Evolutionary conservation across 164 flowering plant species (phyloP).

Genomic region (Kalanchoe fedtschenkoi): DNA sequence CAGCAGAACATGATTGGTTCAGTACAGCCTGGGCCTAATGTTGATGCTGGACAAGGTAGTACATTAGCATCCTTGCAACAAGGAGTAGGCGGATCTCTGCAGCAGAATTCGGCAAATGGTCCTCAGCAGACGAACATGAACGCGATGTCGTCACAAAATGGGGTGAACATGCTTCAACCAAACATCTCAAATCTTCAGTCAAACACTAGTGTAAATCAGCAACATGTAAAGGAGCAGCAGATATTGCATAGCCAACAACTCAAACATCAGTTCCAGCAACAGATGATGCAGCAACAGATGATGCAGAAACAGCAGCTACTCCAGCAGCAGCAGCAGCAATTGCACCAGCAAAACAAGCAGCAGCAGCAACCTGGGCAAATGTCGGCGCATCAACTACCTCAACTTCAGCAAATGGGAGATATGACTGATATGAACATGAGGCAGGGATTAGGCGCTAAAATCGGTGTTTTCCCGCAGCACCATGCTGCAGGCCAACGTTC

Average conservation of each 20-base stretch:
- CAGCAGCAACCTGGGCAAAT: conserved; percentile 41
- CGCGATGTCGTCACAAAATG: conserved; percentile 42
- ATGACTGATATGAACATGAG: conserved; percentile 2
- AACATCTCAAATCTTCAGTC: conserved; percentile 41
- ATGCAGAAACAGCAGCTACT: conserved; percentile 31
- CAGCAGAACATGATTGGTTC: conserved; percentile 51
- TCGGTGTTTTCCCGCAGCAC: conserved; percentile 28
- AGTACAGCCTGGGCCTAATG: conserved; percentile 41
- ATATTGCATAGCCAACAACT: conserved; percentile 41
- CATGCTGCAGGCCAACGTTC: conserved; percentile 39
- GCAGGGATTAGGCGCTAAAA: neutral
- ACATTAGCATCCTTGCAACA: conserved; percentile 44
- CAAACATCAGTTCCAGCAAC: conserved; percentile 46
- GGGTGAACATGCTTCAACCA: conserved; percentile 37
- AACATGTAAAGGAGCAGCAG: conserved; percentile 32
- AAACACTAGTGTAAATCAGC: conserved; percentile 46
- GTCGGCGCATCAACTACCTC: conserved; percentile 27
- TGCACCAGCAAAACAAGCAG: conserved; percentile 29
- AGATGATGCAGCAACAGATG: conserved; percentile 44
- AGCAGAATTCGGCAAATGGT: conserved; percentile 45
- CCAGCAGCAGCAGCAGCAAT: conserved; percentile 20
- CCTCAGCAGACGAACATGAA: conserved; percentile 45
- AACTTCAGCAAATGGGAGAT: conserved; percentile 1
- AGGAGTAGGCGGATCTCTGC: conserved; percentile 35
- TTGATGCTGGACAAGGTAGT: conserved; percentile 66